Base-by-base conservation (phyloP, 2,329 filamentous ascomycete species). In the Beauveria australis region DNA sequence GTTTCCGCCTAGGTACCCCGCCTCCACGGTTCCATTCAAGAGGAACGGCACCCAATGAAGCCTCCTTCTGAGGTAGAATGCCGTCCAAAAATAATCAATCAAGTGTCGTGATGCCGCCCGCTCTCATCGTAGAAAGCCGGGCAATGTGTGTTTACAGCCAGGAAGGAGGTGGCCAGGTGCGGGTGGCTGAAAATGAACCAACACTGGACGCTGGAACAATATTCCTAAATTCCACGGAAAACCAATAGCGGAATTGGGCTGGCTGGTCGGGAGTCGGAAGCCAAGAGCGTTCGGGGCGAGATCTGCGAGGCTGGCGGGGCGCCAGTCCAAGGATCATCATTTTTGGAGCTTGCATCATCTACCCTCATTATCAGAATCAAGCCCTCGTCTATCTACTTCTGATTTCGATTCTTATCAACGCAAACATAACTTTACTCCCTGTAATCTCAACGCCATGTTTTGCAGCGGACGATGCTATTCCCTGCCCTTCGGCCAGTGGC, bases 401-500 rank as follows among this genome's bases (percentile, higher is more conserved):
- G 18, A 2, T 16, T 57, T n/a, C 18, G 3, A 14, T 3, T 7
- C 5, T 22, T 3, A 16, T 9, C 8, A 26, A 14, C 30, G 6
- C 41, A 41, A 49, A 8, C 22, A 49, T 19, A 19, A 44, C 4
- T 37, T 37, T 44, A 30, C 24, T 28, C 33, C 22, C 33, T 4
- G 10, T 16, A 18, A 18, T 12, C n/a, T 1, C 22, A 30, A 46
- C 37, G 28, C 28, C 43, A 69, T 66, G 65, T 43, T 40, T 19
- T 73, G 71, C 56, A 61, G 28, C 26, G 66, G 68, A 28, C 41
- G 37, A 9, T 73, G 71, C 63, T 69, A 71, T 59, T 61, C 43
- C 14, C 14, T 24, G 9, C 16, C 48, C 16, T 22, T 2, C 16
- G 12, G 16, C 49, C 12, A 51, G 22, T 26, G n/a, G 56, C 26